Evolutionary conservation across 2,329 filamentous ascomycete species (phyloP).

Genomic region (Colletotrichum truncatum): DNA sequence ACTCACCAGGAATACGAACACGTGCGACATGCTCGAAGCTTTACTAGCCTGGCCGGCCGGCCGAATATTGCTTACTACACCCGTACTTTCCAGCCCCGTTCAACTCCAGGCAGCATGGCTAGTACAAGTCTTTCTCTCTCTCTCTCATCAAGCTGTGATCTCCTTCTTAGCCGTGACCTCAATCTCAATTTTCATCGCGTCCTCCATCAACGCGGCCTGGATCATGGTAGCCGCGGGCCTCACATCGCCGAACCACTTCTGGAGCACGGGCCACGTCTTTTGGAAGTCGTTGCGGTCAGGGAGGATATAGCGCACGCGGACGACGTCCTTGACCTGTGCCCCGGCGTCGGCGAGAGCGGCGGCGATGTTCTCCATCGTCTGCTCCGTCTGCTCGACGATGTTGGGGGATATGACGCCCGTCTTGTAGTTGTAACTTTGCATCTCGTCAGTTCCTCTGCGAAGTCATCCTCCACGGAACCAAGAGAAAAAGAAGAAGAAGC

Average conservation of each 20-base stretch:
- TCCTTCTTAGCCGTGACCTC: constrained; percentile 48
- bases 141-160: neutral
- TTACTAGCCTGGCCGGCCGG: too few species aligned
- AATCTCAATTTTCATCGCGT: constrained; percentile 55
- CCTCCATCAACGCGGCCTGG: constrained; percentile 59
- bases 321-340: constrained; percentile 54
- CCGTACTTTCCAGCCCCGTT: too few species aligned
- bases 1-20: too few species aligned
- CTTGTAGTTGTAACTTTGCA: constrained; percentile 58
- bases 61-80: too few species aligned
- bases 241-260: constrained; percentile 58
- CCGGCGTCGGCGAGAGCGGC: constrained; percentile 54
- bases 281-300: constrained; percentile 57
- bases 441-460: neutral
- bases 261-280: constrained; percentile 58
- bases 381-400: constrained; percentile 58
- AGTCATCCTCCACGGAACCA: too few species aligned
- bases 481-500: too few species aligned
- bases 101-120: too few species aligned
- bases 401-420: constrained; percentile 54
- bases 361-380: constrained; percentile 57
- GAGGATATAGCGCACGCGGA: constrained; percentile 62
- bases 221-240: constrained; percentile 64
- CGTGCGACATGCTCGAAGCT: too few species aligned
- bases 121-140: neutral